phyloP scores from a whole-genome alignment of 257 asterid genomes.

The Solanum neorickii region DNA sequence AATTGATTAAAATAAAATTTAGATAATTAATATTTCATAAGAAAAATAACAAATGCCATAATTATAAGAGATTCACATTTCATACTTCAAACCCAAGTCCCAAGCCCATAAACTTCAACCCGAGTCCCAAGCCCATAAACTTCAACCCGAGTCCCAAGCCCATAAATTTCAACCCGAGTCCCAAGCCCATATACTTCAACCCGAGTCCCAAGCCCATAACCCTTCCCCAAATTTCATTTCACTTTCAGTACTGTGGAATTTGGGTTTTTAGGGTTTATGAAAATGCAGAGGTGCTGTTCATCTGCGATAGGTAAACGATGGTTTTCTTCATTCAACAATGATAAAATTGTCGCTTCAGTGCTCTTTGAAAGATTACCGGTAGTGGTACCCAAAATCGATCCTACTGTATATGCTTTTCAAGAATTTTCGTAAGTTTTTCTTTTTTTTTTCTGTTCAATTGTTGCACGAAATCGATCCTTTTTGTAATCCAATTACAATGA shows the following conservation, averaged over 20 bases:
- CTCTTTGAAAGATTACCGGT: constrained; percentile 90
- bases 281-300: constrained; percentile 47
- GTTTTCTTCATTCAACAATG: constrained; percentile 36
- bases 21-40: too few relatives aligned
- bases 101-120: too few relatives aligned
- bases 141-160: too few relatives aligned
- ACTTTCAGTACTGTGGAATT: neutral
- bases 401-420: constrained; percentile 79
- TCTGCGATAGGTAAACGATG: constrained; percentile 19
- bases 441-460: neutral
- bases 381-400: constrained; percentile 75
- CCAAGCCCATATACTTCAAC: too few relatives aligned
- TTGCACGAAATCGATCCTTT: neutral
- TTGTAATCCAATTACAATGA: neutral
- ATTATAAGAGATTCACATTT: too few relatives aligned
- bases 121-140: too few relatives aligned
- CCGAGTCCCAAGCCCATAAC: too few relatives aligned
- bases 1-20: too few relatives aligned
- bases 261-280: neutral
- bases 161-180: too few relatives aligned
- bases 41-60: too few relatives aligned
- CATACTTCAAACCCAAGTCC: too few relatives aligned
- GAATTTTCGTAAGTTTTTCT: constrained; percentile 61
- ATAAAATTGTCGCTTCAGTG: constrained; percentile 64
- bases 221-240: too few relatives aligned